Conservation (phyloP, 352 stramenopile species). For the Phytophthora lateralis region DNA sequence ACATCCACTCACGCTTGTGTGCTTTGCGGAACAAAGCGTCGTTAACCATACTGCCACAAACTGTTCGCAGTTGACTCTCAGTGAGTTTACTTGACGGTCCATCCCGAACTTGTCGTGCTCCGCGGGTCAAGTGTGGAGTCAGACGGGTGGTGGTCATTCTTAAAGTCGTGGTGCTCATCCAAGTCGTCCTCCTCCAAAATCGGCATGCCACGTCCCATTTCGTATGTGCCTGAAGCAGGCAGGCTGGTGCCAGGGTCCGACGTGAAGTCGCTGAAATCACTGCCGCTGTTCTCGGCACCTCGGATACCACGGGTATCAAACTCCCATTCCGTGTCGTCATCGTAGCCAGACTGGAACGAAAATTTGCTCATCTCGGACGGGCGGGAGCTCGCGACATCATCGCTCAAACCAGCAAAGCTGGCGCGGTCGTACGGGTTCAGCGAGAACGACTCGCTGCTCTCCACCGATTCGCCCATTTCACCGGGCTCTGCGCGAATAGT, state of each 20-base stretch:
- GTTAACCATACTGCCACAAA: slow-evolving; percentile 13
- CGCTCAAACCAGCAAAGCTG: slow-evolving; percentile 72
- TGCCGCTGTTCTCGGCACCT: slow-evolving; percentile 26
- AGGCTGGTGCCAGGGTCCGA: slow-evolving; percentile 44
- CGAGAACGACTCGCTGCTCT: slow-evolving; percentile 67
- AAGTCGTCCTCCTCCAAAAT: slow-evolving; percentile 71
- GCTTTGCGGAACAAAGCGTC: slow-evolving; percentile 37
- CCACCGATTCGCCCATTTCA: slow-evolving; percentile 18
- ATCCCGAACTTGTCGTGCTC: slow-evolving; percentile 57
- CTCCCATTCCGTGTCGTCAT: slow-evolving; percentile 76
- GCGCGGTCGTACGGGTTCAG: slow-evolving; percentile 70
- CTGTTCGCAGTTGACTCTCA: slow-evolving; percentile 7
- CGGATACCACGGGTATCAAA: slow-evolving; percentile 56
- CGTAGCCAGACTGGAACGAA: slow-evolving; percentile 78
- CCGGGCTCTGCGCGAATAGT: slow-evolving; percentile 31
- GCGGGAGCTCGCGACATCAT: slow-evolving; percentile 51
- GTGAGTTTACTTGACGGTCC: slow-evolving; percentile 53
- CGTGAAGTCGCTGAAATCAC: slow-evolving; percentile 40
- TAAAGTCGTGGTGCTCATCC: slow-evolving; percentile 35
- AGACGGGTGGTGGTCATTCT: slow-evolving; percentile 16
- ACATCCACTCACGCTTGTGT: slow-evolving; percentile 22
- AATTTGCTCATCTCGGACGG: slow-evolving; percentile 73
- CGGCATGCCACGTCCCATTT: slow-evolving; percentile 55
- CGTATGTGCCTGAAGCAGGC: slow-evolving; percentile 51
- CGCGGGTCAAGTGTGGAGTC: slow-evolving; percentile 35